These are phyloP conservation scores for Saposhnikovia divaricata DNA, from an alignment of 129 eudicot species.

Conservation along the genomic window DNA sequence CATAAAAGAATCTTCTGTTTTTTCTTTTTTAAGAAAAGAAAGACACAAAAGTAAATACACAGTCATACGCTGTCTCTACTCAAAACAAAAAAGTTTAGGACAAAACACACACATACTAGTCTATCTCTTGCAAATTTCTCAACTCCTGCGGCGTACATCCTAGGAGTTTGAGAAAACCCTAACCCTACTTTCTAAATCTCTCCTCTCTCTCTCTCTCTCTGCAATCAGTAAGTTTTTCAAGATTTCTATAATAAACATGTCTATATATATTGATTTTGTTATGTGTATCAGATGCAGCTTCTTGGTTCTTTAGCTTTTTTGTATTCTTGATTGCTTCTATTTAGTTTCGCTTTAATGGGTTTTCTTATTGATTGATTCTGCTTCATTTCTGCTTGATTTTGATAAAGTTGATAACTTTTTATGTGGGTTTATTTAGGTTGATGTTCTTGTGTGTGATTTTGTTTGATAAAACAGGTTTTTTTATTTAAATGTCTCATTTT, in stretches of 20 bases:
- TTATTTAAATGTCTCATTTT: background rate
- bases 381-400: background rate
- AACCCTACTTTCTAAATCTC: background rate
- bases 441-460: background rate
- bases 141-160: conserved; percentile 11
- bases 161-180: conserved; percentile 14
- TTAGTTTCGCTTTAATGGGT: background rate
- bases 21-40: no score
- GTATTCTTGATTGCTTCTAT: background rate
- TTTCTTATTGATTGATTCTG: background rate
- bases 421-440: background rate
- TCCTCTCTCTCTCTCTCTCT: background rate
- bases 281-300: background rate
- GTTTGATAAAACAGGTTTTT: background rate
- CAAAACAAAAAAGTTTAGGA: background rate
- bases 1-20: no score
- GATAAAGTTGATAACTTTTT: background rate
- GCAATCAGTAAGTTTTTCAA: background rate
- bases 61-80: background rate
- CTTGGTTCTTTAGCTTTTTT: background rate
- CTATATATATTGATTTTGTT: background rate
- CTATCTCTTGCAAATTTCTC: background rate
- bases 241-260: background rate
- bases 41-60: background rate
- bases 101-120: background rate